Percentiles rank a stretch among this genome's conserved stretches.
Conservation (phyloP, 495 filamentous ascomycete genomes). For the Lasiosphaeriaceae sp. region DNA sequence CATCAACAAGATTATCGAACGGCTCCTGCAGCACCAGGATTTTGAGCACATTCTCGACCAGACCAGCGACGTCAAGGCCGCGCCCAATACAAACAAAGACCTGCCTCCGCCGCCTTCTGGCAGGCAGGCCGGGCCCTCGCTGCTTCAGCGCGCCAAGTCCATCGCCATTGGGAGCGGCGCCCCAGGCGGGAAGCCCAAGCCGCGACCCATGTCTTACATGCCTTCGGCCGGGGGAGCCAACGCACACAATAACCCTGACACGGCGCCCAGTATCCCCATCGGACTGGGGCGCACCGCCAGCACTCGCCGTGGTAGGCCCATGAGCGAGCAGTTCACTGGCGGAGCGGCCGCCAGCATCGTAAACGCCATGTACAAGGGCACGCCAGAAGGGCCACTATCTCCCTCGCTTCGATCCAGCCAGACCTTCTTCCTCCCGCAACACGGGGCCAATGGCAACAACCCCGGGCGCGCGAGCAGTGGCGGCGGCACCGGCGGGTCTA, state of each 20-base stretch:
- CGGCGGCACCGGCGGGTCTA: conserved; percentile 32
- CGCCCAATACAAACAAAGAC: conserved; percentile 69
- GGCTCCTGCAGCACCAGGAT: conserved; percentile 86
- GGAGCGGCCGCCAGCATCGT: conserved; percentile 71
- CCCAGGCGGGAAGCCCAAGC: conserved; percentile 45
- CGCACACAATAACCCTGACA: conserved; percentile 59
- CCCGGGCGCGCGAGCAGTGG: conserved; percentile 22
- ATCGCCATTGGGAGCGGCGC: conserved; percentile 47
- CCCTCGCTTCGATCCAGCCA: conserved; percentile 46
- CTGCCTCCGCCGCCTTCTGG: conserved; percentile 73
- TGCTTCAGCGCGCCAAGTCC: conserved; percentile 79
- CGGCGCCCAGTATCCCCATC: conserved; percentile 77
- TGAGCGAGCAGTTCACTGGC: conserved; percentile 67
- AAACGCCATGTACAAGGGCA: conserved; percentile 77
- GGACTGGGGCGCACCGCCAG: conserved; percentile 61
- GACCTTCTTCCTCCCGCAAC: conserved; percentile 37
- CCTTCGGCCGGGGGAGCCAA: conserved; percentile 38
- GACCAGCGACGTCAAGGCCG: conserved; percentile 50
- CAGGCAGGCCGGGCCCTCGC: conserved; percentile 51
- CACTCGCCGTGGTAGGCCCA: conserved; percentile 51
- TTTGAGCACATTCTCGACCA: conserved; percentile 91
- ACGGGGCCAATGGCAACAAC: conserved; percentile 52
- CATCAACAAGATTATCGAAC: conserved; percentile 97
- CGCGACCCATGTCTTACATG: conserved; percentile 61
- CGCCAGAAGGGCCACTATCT: conserved; percentile 52